Base-by-base conservation (phyloP, 2,329 filamentous ascomycete species). In the Ceratocystis smalleyi region DNA sequence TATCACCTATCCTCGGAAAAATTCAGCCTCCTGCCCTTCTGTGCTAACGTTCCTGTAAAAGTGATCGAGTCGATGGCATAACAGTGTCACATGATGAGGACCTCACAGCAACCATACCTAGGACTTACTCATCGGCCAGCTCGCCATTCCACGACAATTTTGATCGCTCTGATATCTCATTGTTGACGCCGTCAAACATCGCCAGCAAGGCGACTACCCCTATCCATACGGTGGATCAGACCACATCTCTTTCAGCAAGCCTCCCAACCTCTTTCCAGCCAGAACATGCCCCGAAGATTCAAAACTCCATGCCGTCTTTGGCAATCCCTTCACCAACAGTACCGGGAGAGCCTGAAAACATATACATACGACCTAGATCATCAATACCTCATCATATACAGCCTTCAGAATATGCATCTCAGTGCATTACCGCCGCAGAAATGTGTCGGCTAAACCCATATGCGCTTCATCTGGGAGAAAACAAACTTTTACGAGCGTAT, bases 361-460 rank as follows among this genome's bases (percentile, higher is more conserved):
- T 59, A 17, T 40, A 68, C 68, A 70, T 71, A 69, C 35, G 59
- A 49, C 87, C 90, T 12, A 90, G 85, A 70, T 88, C 89, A 6
- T 95, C 92, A 17, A 91, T 99, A 70, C 91, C 92, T 17, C 77
- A 82, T 64, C 82, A 87, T 67, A 74, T 97, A 57, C 79, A 87
- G 17, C 80, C 84, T 32, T 79, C 83, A 61, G 85, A 92, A 66
- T 96, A 96, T 75, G 92, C 90, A n/a, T 83, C 86, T 68, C 91
- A 99, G 75, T 96, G 91, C 72, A 87, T 96, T 66, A 81, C 86
- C 63, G 92, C 92, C 12, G 94, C 92, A 63, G 89, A 96, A 73
- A 87, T 89, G 7, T 96, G 90, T 49, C 82, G 94, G 65, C 79
- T 99, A 1, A 92, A 92, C 68, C 92, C 94, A 0, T 97, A 94